Base-by-base conservation (phyloP, 2,329 filamentous ascomycete genomes). In the Stachybotrys chartarum region DNA sequence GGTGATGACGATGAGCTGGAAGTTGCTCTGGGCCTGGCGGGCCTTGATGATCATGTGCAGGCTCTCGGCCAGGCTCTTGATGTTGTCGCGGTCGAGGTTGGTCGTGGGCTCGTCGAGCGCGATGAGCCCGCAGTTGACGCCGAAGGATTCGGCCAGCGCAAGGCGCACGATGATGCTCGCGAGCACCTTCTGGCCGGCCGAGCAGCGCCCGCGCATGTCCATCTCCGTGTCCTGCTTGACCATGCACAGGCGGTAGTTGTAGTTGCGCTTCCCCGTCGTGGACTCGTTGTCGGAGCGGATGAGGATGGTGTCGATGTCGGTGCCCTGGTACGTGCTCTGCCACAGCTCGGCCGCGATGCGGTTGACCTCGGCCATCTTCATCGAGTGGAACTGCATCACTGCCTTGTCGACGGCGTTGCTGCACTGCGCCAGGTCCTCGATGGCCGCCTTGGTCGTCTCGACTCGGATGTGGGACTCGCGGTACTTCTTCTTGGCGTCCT, bases 341-440 rank as follows among this genome's bases (percentile, higher is more conserved):
- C 94, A 99, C n/a, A 99, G 81, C 70, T 99, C 94, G 60, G 89
- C 90, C 52, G 95, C 87, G 70, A 97, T 97, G 55, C 85, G 83
- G 72, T 99, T 99, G 70, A 99, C 93, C 70, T 99, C 92, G 63
- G 94, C 90, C 94, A 99, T 99, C 78, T 99, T 99, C 68, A 96
- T 77, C 32, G 87, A 82, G 75, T 99, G 94, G 68, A 93, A 99
- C 66, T 90, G 90, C 90, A 99, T 97, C 66, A 99, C 95, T 50
- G 94, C 95, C 67, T 94, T 91, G 76, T 97, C 93, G 12, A 99
- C 81, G 7, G 94, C 94, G 10, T 83, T 80, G 48, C 84, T 81
- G 68, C 96, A 97, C 46, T 90, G 87, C 7, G 81, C 87, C 42
- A 99, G 77, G 68, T 99, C 94, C 56, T 96, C 91, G 54, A 96